Base-by-base conservation (phyloP, 495 filamentous ascomycete genomes). In the Schizothecium vesticola region DNA sequence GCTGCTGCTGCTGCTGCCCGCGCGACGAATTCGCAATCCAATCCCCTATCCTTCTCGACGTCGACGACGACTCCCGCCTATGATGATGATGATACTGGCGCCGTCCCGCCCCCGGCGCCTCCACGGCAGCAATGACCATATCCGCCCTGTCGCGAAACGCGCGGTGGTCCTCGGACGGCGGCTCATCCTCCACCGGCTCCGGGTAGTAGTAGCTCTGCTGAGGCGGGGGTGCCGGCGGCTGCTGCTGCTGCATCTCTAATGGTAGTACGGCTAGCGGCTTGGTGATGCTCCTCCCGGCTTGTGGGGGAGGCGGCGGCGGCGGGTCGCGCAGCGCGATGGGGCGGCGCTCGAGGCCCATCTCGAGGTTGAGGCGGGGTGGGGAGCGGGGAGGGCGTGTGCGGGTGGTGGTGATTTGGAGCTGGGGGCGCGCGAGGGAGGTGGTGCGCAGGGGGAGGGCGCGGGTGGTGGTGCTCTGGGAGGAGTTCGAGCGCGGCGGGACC, bases 31-130 rank as follows among this genome's bases (percentile, higher is more conserved):
- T 70, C 25, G n/a, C 64, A 59, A 67, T 33, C 63, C 21, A 29
- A 28, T 62, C 16, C 59, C 43, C 66, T 16, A 62, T 71, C 55
- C 57, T 69, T 22, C 51, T 61, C n/a, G 12, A 28, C 57, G 28
- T 28, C 28, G 61, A 64, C 28, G 61, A 64, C 28, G 21, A 24
- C 25, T 21, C 61, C 51, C 28, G 7, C 28, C 23, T 64, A 21
- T 57, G 21, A 19, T 21, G n/a, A 0, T n/a, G n/a, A 21, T 57
- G 21, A 11, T 33, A 0, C 31, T 19, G 12, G 12, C 23, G 25
- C 21, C 13, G 26, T 16, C 21, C 43, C 21, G 61, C 8, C 61
- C n/a, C 33, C 19, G 10, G 3, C 16, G 16, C 31, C 33, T 4
- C 31, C 33, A 2, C 61, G 33, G 22, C 29, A 19, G 21, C 33